These are phyloP conservation scores for rapeseed (Brassica napus) DNA, from an alignment of 345 rosid genomes.

Conservation along the genomic window DNA sequence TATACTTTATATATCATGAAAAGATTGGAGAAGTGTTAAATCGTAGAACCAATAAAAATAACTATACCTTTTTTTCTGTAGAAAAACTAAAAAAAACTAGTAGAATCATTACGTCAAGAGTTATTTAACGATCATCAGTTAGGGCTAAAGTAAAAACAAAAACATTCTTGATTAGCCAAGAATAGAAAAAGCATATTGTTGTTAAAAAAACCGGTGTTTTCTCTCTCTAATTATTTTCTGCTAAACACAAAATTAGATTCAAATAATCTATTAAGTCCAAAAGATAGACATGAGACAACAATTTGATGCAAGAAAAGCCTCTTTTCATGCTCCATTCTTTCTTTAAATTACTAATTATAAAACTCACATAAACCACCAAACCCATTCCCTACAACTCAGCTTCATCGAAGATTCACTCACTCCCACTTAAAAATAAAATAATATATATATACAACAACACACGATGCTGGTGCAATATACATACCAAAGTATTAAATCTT, in stretches of 20 bases:
- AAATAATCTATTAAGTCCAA: slow-evolving; percentile 26
- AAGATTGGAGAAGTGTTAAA: not conserved
- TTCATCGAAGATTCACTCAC: slow-evolving; percentile 35
- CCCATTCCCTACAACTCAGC: slow-evolving; percentile 35
- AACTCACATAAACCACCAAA: slow-evolving; percentile 16
- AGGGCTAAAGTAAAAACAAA: slow-evolving; percentile 17
- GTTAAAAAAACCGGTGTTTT: not conserved
- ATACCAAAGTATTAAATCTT: slow-evolving; percentile 38
- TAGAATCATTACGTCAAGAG: not conserved
- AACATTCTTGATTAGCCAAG: slow-evolving; percentile 22
- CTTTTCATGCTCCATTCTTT: slow-evolving; percentile 24
- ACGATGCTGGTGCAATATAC: slow-evolving; percentile 41
- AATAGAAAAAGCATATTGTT: not conserved
- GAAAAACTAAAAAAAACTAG: not conserved
- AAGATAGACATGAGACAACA: slow-evolving; percentile 32
- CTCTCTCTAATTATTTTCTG: slow-evolving; percentile 33
- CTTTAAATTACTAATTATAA: slow-evolving; percentile 23
- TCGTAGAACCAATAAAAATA: not conserved
- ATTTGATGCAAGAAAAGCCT: slow-evolving; percentile 23
- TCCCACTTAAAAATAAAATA: slow-evolving; percentile 31
- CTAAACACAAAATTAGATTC: slow-evolving; percentile 39
- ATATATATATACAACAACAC: slow-evolving; percentile 27
- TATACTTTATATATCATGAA: not conserved
- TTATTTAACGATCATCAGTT: not conserved
- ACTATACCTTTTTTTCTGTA: not conserved